Evolutionary conservation across 306 rosid genomes (phyloP).

Genomic region (Prunus armeniaca): DNA sequence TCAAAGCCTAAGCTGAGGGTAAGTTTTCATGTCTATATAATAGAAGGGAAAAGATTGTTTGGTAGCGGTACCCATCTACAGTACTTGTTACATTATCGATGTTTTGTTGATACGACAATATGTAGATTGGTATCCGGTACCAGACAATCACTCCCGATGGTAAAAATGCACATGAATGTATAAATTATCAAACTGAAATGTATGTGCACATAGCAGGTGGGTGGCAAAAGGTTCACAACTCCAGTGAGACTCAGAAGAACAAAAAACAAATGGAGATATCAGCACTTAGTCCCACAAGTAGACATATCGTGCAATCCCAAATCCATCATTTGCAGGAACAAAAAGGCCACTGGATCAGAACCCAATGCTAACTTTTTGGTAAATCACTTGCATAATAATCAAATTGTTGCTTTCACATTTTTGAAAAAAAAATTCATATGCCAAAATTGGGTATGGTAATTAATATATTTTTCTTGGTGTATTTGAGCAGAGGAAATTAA

Average conservation of each 20-base stretch:
- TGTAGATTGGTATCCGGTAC: not conserved
- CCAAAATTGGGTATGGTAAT: not conserved
- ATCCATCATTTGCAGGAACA: conserved; percentile 15
- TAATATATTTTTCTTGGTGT: not conserved
- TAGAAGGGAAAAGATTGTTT: not conserved
- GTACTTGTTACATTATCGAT: not conserved
- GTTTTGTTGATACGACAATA: not conserved
- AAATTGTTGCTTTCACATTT: not conserved
- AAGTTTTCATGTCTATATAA: not conserved
- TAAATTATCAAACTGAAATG: not conserved
- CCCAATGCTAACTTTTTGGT: conserved; percentile 19
- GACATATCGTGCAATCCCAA: conserved; percentile 25
- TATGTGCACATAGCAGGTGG: not conserved
- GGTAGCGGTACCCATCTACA: not conserved
- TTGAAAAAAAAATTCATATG: not conserved
- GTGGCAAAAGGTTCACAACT: not conserved
- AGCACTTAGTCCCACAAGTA: conserved; percentile 28
- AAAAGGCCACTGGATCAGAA: conserved; percentile 19
- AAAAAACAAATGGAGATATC: conserved; percentile 15
- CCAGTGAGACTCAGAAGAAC: conserved; percentile 15
- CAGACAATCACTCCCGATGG: not conserved
- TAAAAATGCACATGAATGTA: not conserved
- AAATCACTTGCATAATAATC: not conserved
- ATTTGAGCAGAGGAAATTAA: conserved; percentile 39
- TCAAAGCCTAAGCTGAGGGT: conserved; percentile 38